Conservation (phyloP, 2,329 filamentous ascomycete species). For the Aureobasidium namibiae region DNA sequence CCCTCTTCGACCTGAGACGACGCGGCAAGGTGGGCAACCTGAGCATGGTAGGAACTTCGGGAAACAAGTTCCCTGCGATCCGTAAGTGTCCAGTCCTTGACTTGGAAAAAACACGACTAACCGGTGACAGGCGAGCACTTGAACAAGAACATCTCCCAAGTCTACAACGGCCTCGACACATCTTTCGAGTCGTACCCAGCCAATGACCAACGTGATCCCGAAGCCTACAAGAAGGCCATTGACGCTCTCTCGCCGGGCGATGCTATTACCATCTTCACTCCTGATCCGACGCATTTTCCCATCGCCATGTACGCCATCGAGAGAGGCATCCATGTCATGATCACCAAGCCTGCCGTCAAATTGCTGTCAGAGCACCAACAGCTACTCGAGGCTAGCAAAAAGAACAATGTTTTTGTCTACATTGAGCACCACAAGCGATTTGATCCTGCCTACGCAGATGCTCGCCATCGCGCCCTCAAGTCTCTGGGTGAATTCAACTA, state of each 20-base stretch:
- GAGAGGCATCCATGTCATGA: slow-evolving; percentile 77
- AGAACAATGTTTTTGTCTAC: slow-evolving; percentile 79
- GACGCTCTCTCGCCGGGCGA: slow-evolving; percentile 73
- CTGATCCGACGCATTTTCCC: slow-evolving; percentile 84
- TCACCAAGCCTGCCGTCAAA: slow-evolving; percentile 92
- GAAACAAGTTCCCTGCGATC: slow-evolving; percentile 84
- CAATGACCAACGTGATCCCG: slow-evolving; percentile 64
- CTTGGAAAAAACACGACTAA: not conserved
- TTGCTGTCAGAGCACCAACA: slow-evolving; percentile 69
- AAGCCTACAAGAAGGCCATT: slow-evolving; percentile 83
- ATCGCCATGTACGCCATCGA: slow-evolving; percentile 90
- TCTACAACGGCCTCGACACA: slow-evolving; percentile 83
- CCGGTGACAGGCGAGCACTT: slow-evolving; percentile 61
- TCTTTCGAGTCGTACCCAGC: slow-evolving; percentile 76
- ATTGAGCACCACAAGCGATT: slow-evolving; percentile 96
- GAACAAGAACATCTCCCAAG: slow-evolving; percentile 75
- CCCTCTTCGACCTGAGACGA: slow-evolving; percentile 78
- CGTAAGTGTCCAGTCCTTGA: slow-evolving; percentile 45
- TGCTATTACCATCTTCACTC: slow-evolving; percentile 93
- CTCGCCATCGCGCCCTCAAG: slow-evolving; percentile 63
- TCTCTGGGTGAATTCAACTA: slow-evolving; percentile 89
- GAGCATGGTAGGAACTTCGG: slow-evolving; percentile 84
- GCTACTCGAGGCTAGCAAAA: slow-evolving; percentile 62
- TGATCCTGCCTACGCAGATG: slow-evolving; percentile 87
- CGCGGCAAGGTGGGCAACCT: slow-evolving; percentile 81